A percentile compares a stretch with the other conserved stretches of the same genome.
Evolutionary conservation across 176 grass and related monocot species (phyloP).

Genomic region (Secale cereale): DNA sequence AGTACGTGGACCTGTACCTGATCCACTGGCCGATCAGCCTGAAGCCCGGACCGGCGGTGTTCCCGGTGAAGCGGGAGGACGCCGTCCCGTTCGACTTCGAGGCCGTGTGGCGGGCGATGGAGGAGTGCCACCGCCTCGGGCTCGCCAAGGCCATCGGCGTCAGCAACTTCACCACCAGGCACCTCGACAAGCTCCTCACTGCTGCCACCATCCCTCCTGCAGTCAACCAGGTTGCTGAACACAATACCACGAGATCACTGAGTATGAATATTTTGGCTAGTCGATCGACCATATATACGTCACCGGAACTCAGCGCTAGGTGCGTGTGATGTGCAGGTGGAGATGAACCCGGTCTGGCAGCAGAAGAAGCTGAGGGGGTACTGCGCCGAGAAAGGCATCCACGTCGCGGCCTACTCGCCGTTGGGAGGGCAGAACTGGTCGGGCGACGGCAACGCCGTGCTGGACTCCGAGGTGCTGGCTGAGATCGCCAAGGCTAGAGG

Average conservation of each 20-base stretch:
- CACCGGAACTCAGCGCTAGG: neutral
- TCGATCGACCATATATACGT: neutral
- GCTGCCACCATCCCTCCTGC: slow-evolving; percentile 37
- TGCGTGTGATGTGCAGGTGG: slow-evolving; percentile 21
- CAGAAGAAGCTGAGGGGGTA: slow-evolving; percentile 49
- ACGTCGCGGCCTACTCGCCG: slow-evolving; percentile 50
- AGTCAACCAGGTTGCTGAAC: slow-evolving; percentile 48
- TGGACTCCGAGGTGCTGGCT: slow-evolving; percentile 41
- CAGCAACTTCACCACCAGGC: slow-evolving; percentile 67
- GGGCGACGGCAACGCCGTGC: slow-evolving; percentile 11
- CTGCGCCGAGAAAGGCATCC: slow-evolving; percentile 47
- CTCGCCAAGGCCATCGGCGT: slow-evolving; percentile 59
- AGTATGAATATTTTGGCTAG: neutral
- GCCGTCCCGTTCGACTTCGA: slow-evolving; percentile 42
- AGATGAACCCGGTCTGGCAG: slow-evolving; percentile 67
- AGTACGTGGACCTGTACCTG: slow-evolving; percentile 78
- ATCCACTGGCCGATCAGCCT: slow-evolving; percentile 55
- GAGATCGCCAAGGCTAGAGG: slow-evolving; percentile 47
- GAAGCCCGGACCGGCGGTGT: neutral
- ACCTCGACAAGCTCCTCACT: slow-evolving; percentile 36
- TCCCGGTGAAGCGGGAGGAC: slow-evolving; percentile 29
- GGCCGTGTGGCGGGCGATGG: slow-evolving; percentile 61
- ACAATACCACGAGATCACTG: neutral
- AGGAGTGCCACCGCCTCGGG: slow-evolving; percentile 54
- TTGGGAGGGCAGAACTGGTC: slow-evolving; percentile 43